Evolutionary conservation across 1,139 yeast species (phyloP).

Genomic region (Magnusiomyces magnusii): DNA sequence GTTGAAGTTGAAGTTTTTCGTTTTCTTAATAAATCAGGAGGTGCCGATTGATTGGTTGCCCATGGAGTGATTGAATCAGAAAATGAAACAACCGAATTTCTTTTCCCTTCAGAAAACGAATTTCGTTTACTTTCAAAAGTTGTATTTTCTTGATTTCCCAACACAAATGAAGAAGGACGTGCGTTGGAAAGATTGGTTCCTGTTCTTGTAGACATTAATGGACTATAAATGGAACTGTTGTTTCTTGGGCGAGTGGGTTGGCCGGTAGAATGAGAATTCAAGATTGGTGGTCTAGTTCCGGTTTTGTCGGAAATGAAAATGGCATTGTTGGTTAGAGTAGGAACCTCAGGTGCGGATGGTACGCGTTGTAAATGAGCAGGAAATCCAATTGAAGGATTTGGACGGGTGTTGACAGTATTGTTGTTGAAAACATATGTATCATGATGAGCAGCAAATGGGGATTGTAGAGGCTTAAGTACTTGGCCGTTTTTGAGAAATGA

Average conservation of each 20-base stretch:
- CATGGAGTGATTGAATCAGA: slow-evolving; percentile 7
- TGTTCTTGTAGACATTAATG: too few species aligned
- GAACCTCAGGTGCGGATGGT: neutral
- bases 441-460: neutral
- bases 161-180: neutral
- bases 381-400: neutral
- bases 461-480: neutral
- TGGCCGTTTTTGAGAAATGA: neutral
- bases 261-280: neutral
- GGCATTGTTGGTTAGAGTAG: neutral
- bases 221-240: too few species aligned
- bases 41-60: slow-evolving; percentile 6
- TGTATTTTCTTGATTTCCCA: neutral
- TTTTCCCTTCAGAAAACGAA: neutral
- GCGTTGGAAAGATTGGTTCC: neutral
- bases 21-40: neutral
- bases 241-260: neutral
- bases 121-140: neutral
- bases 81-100: neutral
- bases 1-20: neutral
- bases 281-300: too few species aligned
- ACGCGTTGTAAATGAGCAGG: neutral
- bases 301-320: too few species aligned
- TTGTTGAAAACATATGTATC: neutral
- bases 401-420: neutral